These are phyloP conservation scores for Eutrema yunnanense DNA, from an alignment of 345 rosid species.

Conservation along the genomic window DNA sequence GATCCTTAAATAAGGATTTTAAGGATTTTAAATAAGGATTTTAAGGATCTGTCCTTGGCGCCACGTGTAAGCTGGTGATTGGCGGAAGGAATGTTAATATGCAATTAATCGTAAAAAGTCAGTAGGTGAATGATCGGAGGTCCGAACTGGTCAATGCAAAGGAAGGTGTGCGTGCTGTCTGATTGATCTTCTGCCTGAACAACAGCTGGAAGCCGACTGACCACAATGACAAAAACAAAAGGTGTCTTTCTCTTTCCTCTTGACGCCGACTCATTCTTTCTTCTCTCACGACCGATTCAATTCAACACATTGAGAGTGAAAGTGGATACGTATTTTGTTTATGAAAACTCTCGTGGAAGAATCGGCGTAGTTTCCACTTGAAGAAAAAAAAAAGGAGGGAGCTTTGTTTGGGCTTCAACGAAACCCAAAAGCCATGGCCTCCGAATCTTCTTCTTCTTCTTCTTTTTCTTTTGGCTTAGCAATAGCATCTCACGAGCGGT, in stretches of 20 bases:
- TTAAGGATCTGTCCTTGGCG: too few relatives aligned
- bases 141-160: too few relatives aligned
- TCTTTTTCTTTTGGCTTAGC: neutral
- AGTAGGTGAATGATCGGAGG: too few relatives aligned
- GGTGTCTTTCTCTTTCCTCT: neutral
- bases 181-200: too few relatives aligned
- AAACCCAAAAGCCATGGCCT: constrained; percentile 20
- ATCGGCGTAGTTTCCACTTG: neutral
- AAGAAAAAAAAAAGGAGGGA: neutral
- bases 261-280: neutral
- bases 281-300: neutral
- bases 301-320: neutral
- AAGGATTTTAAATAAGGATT: too few relatives aligned
- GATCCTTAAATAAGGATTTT: too few relatives aligned
- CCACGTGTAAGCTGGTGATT: too few relatives aligned
- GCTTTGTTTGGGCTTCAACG: neutral
- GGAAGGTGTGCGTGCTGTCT: too few relatives aligned
- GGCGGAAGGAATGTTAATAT: too few relatives aligned
- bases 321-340: neutral
- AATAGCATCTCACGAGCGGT: neutral
- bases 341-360: neutral
- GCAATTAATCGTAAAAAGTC: too few relatives aligned
- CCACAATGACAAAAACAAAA: neutral
- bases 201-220: constrained; percentile 4
- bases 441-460: too few relatives aligned